Evolutionary conservation across 768 basidiomycete species (phyloP).

Genomic region (Tulasnella sp.): DNA sequence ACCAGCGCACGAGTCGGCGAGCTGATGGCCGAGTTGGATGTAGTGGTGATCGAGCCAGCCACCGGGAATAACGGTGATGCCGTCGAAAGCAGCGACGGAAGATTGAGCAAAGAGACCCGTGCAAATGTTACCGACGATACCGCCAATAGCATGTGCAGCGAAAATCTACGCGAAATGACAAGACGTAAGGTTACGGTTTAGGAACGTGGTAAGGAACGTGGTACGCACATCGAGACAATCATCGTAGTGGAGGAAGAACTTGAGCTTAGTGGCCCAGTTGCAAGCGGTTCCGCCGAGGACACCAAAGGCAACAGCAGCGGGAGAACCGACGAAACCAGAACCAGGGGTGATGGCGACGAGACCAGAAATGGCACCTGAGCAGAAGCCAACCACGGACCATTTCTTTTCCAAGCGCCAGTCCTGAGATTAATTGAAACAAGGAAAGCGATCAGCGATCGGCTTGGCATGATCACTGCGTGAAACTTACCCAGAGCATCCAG

Average conservation of each 20-base stretch:
- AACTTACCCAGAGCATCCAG: slow-evolving; percentile 93
- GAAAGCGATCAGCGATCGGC: too few relatives aligned
- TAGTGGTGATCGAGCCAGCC: slow-evolving; percentile 82
- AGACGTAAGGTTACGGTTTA: too few relatives aligned
- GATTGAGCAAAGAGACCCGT: slow-evolving; percentile 77
- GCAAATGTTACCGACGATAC: slow-evolving; percentile 66
- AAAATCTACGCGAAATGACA: slow-evolving; percentile 73
- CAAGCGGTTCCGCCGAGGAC: slow-evolving; percentile 70
- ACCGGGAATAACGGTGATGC: slow-evolving; percentile 42
- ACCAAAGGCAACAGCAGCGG: slow-evolving; percentile 76
- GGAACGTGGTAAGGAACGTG: too few relatives aligned
- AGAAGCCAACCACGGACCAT: slow-evolving; percentile 90
- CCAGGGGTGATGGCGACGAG: slow-evolving; percentile 84
- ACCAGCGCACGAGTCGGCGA: slow-evolving; percentile 60
- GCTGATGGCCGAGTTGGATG: slow-evolving; percentile 71
- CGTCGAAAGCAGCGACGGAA: slow-evolving; percentile 71
- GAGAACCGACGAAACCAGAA: slow-evolving; percentile 68
- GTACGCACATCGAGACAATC: slow-evolving; percentile 63
- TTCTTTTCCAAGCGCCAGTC: slow-evolving; percentile 88
- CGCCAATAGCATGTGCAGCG: slow-evolving; percentile 70
- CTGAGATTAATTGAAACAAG: too few relatives aligned
- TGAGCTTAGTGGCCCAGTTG: slow-evolving; percentile 94
- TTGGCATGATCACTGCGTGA: too few relatives aligned
- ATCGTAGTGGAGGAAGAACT: slow-evolving; percentile 64
- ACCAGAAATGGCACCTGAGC: slow-evolving; percentile 85